Conservation (phyloP, 768 basidiomycete genomes). For the Suillus variegatus region DNA sequence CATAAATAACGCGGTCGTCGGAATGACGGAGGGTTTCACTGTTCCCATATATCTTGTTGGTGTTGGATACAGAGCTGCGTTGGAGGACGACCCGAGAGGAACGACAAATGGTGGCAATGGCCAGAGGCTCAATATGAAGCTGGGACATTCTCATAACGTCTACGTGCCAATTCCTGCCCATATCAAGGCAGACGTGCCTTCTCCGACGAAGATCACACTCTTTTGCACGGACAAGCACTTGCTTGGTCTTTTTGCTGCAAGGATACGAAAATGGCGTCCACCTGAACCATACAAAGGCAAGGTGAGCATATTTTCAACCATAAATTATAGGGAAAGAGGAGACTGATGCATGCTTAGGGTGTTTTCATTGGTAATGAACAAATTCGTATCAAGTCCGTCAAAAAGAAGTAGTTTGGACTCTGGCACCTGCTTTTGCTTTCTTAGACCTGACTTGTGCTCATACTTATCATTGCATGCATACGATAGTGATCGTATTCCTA, state of each 20-base stretch:
- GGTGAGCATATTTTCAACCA: constrained; percentile 46
- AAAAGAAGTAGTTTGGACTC: constrained; percentile 78
- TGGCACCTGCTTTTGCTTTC: constrained; percentile 1
- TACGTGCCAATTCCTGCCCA: constrained; percentile 78
- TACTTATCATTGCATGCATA: neutral
- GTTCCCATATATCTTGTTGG: constrained; percentile 89
- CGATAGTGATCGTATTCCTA: constrained; percentile 8
- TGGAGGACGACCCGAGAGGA: constrained; percentile 80
- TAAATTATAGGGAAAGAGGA: neutral
- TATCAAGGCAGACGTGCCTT: constrained; percentile 79
- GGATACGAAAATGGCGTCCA: constrained; percentile 78
- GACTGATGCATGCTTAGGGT: constrained; percentile 51
- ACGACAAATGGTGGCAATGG: constrained; percentile 57
- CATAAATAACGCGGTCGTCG: constrained; percentile 85
- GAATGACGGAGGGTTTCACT: constrained; percentile 87
- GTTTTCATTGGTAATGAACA: constrained; percentile 94
- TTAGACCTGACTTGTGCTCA: neutral
- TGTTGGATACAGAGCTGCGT: constrained; percentile 86
- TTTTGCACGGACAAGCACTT: constrained; percentile 86
- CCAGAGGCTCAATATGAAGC: constrained; percentile 82
- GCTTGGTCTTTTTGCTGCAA: constrained; percentile 86
- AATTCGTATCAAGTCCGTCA: constrained; percentile 87
- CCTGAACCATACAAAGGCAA: constrained; percentile 99
- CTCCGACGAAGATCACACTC: constrained; percentile 81
- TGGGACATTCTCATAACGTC: constrained; percentile 90